phyloP scores from a whole-genome alignment of 2,329 filamentous ascomycete species.

The Pseudogymnoascus sp. region DNA sequence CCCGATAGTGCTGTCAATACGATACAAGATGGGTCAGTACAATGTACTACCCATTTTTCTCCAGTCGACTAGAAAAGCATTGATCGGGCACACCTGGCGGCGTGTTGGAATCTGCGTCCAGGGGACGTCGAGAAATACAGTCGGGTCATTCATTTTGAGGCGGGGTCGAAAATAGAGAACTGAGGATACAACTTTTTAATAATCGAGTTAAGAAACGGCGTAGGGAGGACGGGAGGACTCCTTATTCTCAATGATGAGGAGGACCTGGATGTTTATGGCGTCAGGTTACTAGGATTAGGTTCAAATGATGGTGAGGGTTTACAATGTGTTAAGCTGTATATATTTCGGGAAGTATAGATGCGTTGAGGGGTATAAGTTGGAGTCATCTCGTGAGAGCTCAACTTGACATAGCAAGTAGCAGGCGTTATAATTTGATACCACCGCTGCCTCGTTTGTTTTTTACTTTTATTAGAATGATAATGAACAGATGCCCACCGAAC shows the following conservation, averaged over 20 bases:
- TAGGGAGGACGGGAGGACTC: not conserved
- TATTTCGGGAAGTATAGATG: not conserved
- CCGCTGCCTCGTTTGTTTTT: not conserved
- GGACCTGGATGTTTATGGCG: not conserved
- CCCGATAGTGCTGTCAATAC: not conserved
- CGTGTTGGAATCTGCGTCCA: not conserved
- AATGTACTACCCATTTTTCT: not conserved
- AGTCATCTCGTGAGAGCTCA: not conserved
- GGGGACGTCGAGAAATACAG: not conserved
- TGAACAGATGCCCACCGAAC: not conserved
- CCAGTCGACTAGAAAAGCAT: not conserved
- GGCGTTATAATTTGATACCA: slow-evolving; percentile 5
- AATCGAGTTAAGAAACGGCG: not conserved
- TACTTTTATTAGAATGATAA: not conserved
- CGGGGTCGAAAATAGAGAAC: not conserved
- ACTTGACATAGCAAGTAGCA: not conserved
- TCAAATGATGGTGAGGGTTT: slow-evolving; percentile 1
- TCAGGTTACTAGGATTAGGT: not conserved
- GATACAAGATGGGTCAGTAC: not conserved
- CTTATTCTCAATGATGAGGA: not conserved
- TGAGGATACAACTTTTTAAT: slow-evolving; percentile 3
- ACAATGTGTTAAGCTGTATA: slow-evolving; percentile 3
- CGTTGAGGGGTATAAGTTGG: not conserved
- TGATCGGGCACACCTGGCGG: not conserved
- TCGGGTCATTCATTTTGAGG: not conserved